These are phyloP conservation scores for Agarophyton chilense DNA, from an alignment of 23 red algal genomes.

Conservation along the genomic window DNA sequence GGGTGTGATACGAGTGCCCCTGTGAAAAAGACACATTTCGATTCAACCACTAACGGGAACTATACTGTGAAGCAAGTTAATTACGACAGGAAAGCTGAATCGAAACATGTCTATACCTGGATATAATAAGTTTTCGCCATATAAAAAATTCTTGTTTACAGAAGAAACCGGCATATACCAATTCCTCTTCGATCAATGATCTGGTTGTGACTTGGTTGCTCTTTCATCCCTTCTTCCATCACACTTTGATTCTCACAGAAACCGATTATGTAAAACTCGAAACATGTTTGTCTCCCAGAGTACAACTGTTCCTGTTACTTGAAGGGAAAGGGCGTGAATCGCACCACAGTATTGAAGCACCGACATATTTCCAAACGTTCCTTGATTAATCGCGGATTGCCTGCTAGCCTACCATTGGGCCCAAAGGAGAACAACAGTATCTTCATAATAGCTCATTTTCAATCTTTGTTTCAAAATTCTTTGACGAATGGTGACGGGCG, in stretches of 20 bases:
- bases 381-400: neutral
- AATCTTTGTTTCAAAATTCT: neutral
- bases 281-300: slow-evolving; percentile 3
- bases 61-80: too few species aligned
- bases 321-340: slow-evolving; percentile 6
- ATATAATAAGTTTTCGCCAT: too few species aligned
- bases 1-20: too few species aligned
- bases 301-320: slow-evolving; percentile 12
- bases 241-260: neutral
- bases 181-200: too few species aligned
- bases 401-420: neutral
- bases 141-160: too few species aligned
- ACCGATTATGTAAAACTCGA: slow-evolving; percentile 2
- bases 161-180: too few species aligned
- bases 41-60: too few species aligned
- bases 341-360: slow-evolving; percentile 11
- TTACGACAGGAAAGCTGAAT: too few species aligned
- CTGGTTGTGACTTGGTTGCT: neutral
- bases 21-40: too few species aligned
- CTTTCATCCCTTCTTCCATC: neutral
- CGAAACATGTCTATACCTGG: too few species aligned
- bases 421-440: neutral
- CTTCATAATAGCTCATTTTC: neutral
- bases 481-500: neutral
- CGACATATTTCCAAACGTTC: neutral